Evolutionary conservation across 1,284 basidiomycete species (phyloP).

Genomic region (Thecaphora thlaspeos): DNA sequence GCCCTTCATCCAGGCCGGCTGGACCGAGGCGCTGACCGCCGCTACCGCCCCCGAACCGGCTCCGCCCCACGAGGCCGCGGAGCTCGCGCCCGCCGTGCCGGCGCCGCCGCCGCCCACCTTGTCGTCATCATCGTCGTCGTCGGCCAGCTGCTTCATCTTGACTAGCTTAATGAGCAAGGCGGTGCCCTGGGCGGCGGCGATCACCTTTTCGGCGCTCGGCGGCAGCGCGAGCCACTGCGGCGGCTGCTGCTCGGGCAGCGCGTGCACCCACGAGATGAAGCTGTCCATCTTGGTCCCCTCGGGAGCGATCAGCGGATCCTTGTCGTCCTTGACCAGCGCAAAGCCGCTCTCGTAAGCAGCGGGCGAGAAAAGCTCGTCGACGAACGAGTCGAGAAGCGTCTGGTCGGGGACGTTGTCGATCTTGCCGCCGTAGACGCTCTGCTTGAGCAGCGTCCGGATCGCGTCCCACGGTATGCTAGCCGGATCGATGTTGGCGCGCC

Average conservation of each 20-base stretch:
- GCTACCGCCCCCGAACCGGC: neutral
- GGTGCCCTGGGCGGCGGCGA: slow-evolving; percentile 47
- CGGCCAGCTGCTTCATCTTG: slow-evolving; percentile 48
- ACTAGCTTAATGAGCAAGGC: slow-evolving; percentile 47
- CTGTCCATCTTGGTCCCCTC: slow-evolving; percentile 54
- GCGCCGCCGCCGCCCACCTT: slow-evolving; percentile 9
- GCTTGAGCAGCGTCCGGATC: slow-evolving; percentile 49
- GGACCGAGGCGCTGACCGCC: slow-evolving; percentile 21
- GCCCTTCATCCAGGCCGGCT: slow-evolving; percentile 51
- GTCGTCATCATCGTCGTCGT: slow-evolving; percentile 43
- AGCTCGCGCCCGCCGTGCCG: neutral
- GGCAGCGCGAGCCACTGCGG: slow-evolving; percentile 55
- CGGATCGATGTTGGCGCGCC: slow-evolving; percentile 48
- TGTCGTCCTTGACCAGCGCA: slow-evolving; percentile 41
- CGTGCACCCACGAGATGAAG: slow-evolving; percentile 49
- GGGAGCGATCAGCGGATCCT: slow-evolving; percentile 43
- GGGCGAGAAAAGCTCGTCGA: slow-evolving; percentile 53
- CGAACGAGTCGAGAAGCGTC: slow-evolving; percentile 52
- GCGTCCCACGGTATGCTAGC: slow-evolving; percentile 53
- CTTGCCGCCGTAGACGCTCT: slow-evolving; percentile 55
- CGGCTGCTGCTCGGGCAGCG: slow-evolving; percentile 55
- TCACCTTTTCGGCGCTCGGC: slow-evolving; percentile 52
- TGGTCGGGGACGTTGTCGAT: slow-evolving; percentile 54
- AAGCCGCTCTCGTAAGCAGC: slow-evolving; percentile 50
- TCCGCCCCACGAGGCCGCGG: slow-evolving; percentile 1